Evolutionary conservation across 2,329 filamentous ascomycete species (phyloP).

Genomic region (Nemania sp.): DNA sequence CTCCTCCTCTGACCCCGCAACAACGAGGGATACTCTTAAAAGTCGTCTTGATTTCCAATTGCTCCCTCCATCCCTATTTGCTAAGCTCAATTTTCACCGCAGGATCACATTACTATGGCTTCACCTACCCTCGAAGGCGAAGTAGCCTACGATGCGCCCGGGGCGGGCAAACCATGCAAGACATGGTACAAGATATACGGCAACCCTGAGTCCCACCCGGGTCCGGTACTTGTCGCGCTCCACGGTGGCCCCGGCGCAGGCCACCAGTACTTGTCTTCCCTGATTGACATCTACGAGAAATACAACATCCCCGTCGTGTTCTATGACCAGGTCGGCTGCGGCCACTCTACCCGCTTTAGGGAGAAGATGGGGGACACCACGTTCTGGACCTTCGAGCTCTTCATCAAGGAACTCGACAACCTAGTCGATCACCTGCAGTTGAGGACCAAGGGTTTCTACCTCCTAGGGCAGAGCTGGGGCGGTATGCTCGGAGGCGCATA

Average conservation of each 20-base stretch:
- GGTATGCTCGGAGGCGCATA: constrained; percentile 28
- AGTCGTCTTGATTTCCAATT: neutral
- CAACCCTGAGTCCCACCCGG: constrained; percentile 44
- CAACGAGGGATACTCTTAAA: neutral
- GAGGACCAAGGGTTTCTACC: neutral
- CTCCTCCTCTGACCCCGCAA: constrained; percentile 1
- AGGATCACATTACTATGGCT: neutral
- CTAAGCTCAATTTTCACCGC: neutral
- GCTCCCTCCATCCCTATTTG: neutral
- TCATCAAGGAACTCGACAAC: constrained; percentile 23
- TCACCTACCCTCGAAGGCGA: constrained; percentile 18
- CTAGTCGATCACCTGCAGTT: constrained; percentile 18
- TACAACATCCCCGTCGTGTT: constrained; percentile 55
- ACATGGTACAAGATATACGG: constrained; percentile 38
- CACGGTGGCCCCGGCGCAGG: constrained; percentile 53
- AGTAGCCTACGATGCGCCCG: constrained; percentile 34
- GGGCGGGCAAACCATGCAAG: constrained; percentile 40
- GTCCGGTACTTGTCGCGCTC: constrained; percentile 48
- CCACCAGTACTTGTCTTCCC: constrained; percentile 72
- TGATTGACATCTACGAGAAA: constrained; percentile 62
- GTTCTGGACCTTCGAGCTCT: constrained; percentile 27
- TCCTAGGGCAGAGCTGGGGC: constrained; percentile 27
- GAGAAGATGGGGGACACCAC: constrained; percentile 10
- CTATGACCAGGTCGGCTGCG: constrained; percentile 30
- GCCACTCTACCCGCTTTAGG: constrained; percentile 18